Evolutionary conservation across 768 basidiomycete species (phyloP), one percentile per base, ranked within the genome.

Genomic region (Podaxis carcinomalis): DNA sequence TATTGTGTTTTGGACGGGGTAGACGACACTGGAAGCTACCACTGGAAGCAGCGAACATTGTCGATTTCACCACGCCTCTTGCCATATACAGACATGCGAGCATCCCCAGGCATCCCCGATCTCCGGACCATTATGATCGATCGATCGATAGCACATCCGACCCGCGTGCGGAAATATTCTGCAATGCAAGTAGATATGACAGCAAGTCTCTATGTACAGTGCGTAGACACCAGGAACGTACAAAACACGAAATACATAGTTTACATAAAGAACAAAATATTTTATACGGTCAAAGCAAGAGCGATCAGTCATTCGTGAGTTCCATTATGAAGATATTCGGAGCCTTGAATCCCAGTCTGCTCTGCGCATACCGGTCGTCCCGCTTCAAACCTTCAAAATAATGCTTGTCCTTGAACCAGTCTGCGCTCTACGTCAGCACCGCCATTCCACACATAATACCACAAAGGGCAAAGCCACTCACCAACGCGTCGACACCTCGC

Each of bases 251-350:
- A 40, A 40, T 4, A n/a, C 11, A n/a, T 16, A 40, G 11, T 47
- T 9, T 21, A 47, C 16, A 47, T 9, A 9, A 23, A 13, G 46
- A 23, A 49, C n/a, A 49, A 49, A 49, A 49, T 23, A 49, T 49
- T 23, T 23, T 47, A 47, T 44, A 2, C n/a, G 23, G 19, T 49
- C 47, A 49, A 47, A 25, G 23, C 47, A 23, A 25, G 23, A 11
- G 47, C 47, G 3, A 49, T 49, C 52, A 61, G 35, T 32, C 54
- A 28, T 47, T 49, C 25, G 59, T 76, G 42, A 90, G 64, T 57
- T 80, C 79, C 87, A 93, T 84, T 40, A 92, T 78, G 68, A 90
- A 90, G 40, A 92, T 82, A 68, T 93, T 93, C 5, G 90, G 84
- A 2, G 92, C 92, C 57, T 78, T 81, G 73, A 84, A 93, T 1